Evolutionary conservation across 73 alveolate genomes (phyloP).

Genomic region (Halteria grandinella): DNA sequence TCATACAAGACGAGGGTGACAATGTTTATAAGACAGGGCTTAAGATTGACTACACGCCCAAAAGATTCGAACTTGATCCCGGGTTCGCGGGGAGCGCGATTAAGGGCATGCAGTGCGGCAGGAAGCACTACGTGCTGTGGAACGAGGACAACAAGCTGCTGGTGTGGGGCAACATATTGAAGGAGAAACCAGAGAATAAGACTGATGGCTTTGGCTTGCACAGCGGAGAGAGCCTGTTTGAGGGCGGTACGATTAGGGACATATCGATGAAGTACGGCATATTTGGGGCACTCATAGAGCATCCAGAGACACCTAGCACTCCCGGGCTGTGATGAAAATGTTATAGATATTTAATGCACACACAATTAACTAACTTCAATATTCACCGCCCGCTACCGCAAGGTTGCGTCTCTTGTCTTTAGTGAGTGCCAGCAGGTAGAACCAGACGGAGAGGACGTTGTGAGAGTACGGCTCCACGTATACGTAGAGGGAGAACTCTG

Average conservation of each 20-base stretch:
- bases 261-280: conserved; percentile 28
- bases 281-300: conserved; percentile 48
- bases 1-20: conserved; percentile 47
- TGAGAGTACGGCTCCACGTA: conserved; percentile 91
- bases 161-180: conserved; percentile 69
- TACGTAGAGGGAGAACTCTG: conserved; percentile 86
- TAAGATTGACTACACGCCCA: conserved; percentile 62
- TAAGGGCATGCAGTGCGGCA: conserved; percentile 48
- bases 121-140: conserved; percentile 53
- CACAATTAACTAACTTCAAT: no score
- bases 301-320: not conserved
- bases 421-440: conserved; percentile 64
- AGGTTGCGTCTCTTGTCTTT: conserved; percentile 43
- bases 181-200: conserved; percentile 23
- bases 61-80: conserved; percentile 15
- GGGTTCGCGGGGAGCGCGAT: conserved; percentile 35
- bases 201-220: conserved; percentile 59
- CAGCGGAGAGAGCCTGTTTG: conserved; percentile 30
- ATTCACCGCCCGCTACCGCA: no score
- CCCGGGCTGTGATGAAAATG: no score
- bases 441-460: conserved; percentile 94
- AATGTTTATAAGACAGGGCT: conserved; percentile 58
- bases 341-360: no score
- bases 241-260: conserved; percentile 28
- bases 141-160: conserved; percentile 53